These are phyloP conservation scores for Penicillium sp. DNA, from an alignment of 2,329 filamentous ascomycete species.

Conservation along the genomic window DNA sequence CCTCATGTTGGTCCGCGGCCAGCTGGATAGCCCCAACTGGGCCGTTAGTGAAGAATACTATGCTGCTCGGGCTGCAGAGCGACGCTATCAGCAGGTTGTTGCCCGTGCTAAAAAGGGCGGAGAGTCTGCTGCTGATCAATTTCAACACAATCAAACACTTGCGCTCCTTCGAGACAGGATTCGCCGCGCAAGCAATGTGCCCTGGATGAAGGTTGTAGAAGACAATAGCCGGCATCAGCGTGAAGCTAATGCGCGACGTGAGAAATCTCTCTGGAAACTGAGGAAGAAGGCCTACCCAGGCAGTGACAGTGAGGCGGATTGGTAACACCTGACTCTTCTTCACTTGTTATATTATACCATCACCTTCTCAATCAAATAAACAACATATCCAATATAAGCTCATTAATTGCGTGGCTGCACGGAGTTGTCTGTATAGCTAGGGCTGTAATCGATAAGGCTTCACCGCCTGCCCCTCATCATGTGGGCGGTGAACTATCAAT, in stretches of 20 bases:
- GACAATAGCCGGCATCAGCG: conserved; percentile 31
- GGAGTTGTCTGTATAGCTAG: neutral
- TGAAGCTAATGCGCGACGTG: conserved; percentile 26
- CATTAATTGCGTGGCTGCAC: neutral
- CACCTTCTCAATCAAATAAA: neutral
- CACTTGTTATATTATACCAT: neutral
- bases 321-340: conserved; percentile 13
- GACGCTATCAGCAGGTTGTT: conserved; percentile 29
- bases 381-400: neutral
- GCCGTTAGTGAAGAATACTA: conserved; percentile 47
- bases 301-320: conserved; percentile 41
- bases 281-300: conserved; percentile 40
- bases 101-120: conserved; percentile 22
- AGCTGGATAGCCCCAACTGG: conserved; percentile 48
- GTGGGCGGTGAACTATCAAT: neutral
- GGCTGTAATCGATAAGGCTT: neutral
- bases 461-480: neutral
- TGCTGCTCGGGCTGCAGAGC: conserved; percentile 38
- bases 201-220: conserved; percentile 44
- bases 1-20: conserved; percentile 52
- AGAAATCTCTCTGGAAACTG: conserved; percentile 40
- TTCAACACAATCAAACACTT: conserved; percentile 22
- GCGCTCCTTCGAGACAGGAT: conserved; percentile 35
- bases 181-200: conserved; percentile 39
- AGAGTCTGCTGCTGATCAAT: conserved; percentile 8